A percentile compares a stretch with the other conserved stretches of the same genome.
Evolutionary conservation across 371 early-diverging fungal genomes (phyloP).

Genomic region (Batkoa obscura): DNA sequence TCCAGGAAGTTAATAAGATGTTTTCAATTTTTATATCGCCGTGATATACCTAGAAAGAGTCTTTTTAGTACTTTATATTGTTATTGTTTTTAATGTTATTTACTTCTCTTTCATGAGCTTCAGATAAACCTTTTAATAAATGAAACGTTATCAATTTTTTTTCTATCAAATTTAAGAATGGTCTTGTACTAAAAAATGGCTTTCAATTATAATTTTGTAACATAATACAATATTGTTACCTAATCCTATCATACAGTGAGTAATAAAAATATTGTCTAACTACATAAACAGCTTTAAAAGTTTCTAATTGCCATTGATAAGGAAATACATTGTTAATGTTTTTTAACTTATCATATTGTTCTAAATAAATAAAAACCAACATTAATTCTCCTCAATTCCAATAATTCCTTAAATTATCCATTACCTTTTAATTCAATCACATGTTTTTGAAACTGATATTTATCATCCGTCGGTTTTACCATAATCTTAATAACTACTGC

Average conservation of each 20-base stretch:
- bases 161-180: constrained; percentile 65
- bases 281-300: constrained; percentile 72
- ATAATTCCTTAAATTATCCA: neutral
- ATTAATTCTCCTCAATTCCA: neutral
- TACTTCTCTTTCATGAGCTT: constrained; percentile 49
- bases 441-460: constrained; percentile 17
- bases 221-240: constrained; percentile 21
- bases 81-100: neutral
- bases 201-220: neutral
- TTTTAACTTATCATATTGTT: constrained; percentile 38
- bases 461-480: constrained; percentile 62
- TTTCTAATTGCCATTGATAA: constrained; percentile 63
- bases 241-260: constrained; percentile 85
- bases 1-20: constrained; percentile 80
- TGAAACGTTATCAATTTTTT: constrained; percentile 91
- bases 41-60: constrained; percentile 37
- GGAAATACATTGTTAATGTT: constrained; percentile 59
- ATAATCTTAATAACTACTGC: constrained; percentile 79
- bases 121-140: constrained; percentile 50
- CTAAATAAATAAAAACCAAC: constrained; percentile 12
- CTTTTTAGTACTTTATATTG: neutral
- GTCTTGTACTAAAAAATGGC: constrained; percentile 48
- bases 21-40: constrained; percentile 87
- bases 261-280: constrained; percentile 70
- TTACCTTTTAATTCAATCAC: constrained; percentile 6